Evolutionary conservation across 2,329 filamentous ascomycete species (phyloP).

Genomic region (Sarocladiaceae sp.): DNA sequence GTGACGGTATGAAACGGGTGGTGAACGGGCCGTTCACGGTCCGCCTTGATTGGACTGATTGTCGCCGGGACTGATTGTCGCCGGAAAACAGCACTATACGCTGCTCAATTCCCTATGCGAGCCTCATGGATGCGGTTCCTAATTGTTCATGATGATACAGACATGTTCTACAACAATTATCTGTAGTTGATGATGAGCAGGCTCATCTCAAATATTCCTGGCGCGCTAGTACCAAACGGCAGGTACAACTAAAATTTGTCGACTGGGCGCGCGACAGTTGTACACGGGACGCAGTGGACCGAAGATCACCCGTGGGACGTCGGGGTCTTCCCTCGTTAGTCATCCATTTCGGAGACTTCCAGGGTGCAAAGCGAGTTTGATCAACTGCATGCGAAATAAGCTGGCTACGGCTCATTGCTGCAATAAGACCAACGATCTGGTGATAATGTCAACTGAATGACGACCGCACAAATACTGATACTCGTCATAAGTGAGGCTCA

Average conservation of each 20-base stretch:
- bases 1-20: neutral
- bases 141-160: too few relatives aligned
- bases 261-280: neutral
- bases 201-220: neutral
- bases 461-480: too few relatives aligned
- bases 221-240: neutral
- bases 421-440: too few relatives aligned
- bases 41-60: neutral
- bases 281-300: neutral
- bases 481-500: too few relatives aligned
- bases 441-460: too few relatives aligned
- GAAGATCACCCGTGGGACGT: neutral
- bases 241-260: conserved; percentile 1
- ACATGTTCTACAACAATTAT: too few relatives aligned
- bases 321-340: neutral
- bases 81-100: neutral
- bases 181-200: neutral
- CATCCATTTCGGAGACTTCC: too few relatives aligned
- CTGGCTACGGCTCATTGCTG: too few relatives aligned
- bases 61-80: too few relatives aligned
- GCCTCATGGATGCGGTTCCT: neutral
- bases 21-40: neutral
- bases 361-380: too few relatives aligned
- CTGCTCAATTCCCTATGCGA: neutral
- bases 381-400: too few relatives aligned